Base-by-base conservation (phyloP, 352 stramenopile genomes). In the Pythium aristosporum region DNA sequence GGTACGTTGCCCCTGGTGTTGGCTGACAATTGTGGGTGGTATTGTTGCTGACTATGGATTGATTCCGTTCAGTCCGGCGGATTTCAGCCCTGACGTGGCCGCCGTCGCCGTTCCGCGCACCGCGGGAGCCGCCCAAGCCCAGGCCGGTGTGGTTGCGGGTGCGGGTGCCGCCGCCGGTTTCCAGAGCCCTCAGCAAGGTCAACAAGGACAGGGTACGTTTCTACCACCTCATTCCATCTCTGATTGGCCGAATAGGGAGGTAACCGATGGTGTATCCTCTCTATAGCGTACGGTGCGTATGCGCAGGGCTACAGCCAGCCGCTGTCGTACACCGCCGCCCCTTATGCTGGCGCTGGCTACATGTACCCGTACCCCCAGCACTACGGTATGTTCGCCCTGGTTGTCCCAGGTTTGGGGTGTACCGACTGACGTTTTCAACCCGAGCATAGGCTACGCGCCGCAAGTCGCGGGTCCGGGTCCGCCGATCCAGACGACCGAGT, bases 401-500 rank as follows among this genome's bases (percentile, higher is more conserved):
- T 49, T 11, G 21, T 44, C 16, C 13, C 39, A 46, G 7, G 9
- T 20, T 15, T 5, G 5, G 15, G 21, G 13, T 15, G 3, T 46
- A 9, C 11, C 21, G 39, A 46, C 39, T 55, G 48, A 55, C 30
- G 11, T 42, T 23, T 16, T n/a, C 16, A 49, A 16, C 21, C 34
- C 18, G n/a, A 25, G 21, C 13, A 47, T 30, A 95, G 86, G 87
- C 49, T 95, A 93, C 59, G 79, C 85, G 37, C 87, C 87, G 48
- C 84, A 93, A 66, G 85, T 95, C 51, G 87, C 86, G 48, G 87
- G 87, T 51, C 87, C 87, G 15, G 87, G 87, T 47, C 87, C 87
- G 58, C 87, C 87, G n/a, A 95, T 95, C 64, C 87, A 95, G 65
- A 95, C 85, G 30, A 94, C 87, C 51, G 87, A 95, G 66, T 92